These are phyloP conservation scores for Alternaria sp. DNA, from an alignment of 2,329 filamentous ascomycete species.

Conservation along the genomic window DNA sequence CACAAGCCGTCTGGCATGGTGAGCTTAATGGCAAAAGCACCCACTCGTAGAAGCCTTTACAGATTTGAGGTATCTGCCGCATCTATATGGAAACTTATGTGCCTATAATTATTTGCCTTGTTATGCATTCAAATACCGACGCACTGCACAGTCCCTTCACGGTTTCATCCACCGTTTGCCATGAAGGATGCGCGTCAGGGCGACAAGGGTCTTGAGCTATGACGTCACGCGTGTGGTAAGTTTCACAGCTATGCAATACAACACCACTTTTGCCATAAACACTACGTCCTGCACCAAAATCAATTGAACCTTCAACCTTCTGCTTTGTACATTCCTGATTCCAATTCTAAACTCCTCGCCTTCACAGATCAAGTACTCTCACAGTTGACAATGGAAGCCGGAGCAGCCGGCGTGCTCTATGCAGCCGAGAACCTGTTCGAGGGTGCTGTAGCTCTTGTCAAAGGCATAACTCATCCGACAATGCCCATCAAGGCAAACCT, in stretches of 20 bases:
- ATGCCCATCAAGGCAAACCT: slow-evolving; percentile 62
- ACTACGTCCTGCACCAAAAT: background rate
- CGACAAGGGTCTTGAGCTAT: slow-evolving; percentile 15
- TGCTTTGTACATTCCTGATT: background rate
- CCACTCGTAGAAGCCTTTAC: background rate
- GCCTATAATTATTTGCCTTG: background rate
- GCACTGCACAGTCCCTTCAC: background rate
- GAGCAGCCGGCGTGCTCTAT: slow-evolving; percentile 50
- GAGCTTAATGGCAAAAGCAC: background rate
- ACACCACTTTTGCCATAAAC: slow-evolving; percentile 16
- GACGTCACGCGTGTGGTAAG: slow-evolving; percentile 17
- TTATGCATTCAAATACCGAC: background rate
- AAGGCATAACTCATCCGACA: slow-evolving; percentile 59
- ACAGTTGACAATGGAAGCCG: slow-evolving; percentile 56
- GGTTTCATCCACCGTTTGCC: background rate
- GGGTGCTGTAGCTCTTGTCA: slow-evolving; percentile 58
- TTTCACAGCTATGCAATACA: slow-evolving; percentile 18
- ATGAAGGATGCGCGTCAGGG: slow-evolving; percentile 5
- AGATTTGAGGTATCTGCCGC: background rate
- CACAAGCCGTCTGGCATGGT: background rate
- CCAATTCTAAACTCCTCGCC: background rate
- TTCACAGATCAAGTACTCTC: background rate
- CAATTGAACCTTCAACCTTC: background rate
- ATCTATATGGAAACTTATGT: background rate
- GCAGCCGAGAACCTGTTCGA: slow-evolving; percentile 48